These are phyloP conservation scores for Globisporangium abappressorium DNA, from an alignment of 352 stramenopile species.

Conservation along the genomic window DNA sequence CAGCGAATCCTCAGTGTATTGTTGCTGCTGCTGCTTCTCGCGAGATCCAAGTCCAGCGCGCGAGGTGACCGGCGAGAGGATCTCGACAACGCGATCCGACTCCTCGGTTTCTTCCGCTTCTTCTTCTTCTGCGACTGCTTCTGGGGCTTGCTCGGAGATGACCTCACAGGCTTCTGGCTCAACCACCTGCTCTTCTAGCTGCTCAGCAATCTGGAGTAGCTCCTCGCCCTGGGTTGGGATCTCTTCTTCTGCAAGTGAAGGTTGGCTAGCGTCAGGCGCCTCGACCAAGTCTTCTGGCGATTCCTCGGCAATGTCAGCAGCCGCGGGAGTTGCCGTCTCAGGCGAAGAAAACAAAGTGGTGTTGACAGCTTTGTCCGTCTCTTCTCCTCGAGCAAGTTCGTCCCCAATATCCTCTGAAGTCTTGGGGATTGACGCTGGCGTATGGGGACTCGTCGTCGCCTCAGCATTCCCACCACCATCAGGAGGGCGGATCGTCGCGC, in stretches of 20 bases:
- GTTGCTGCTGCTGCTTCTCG: not conserved
- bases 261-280: not conserved
- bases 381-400: not conserved
- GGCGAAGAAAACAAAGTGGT: not conserved
- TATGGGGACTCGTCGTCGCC: not conserved
- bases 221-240: not conserved
- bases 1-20: not conserved
- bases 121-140: slow-evolving; percentile 9
- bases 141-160: slow-evolving; percentile 6
- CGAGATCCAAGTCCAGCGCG: not conserved
- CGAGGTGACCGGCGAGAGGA: not conserved
- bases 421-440: not conserved
- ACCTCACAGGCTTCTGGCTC: not conserved
- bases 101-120: not conserved
- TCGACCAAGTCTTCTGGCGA: not conserved
- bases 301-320: not conserved
- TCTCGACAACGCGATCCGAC: slow-evolving; percentile 12
- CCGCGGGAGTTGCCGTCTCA: not conserved
- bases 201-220: not conserved
- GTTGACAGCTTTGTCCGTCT: not conserved
- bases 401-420: not conserved
- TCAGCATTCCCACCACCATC: not conserved
- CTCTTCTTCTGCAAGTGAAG: not conserved
- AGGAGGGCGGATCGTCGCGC: too few relatives aligned
- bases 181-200: not conserved